These are phyloP conservation scores for Blastobotrys peoriensis DNA, from an alignment of 805 yeast genomes.

Conservation along the genomic window DNA sequence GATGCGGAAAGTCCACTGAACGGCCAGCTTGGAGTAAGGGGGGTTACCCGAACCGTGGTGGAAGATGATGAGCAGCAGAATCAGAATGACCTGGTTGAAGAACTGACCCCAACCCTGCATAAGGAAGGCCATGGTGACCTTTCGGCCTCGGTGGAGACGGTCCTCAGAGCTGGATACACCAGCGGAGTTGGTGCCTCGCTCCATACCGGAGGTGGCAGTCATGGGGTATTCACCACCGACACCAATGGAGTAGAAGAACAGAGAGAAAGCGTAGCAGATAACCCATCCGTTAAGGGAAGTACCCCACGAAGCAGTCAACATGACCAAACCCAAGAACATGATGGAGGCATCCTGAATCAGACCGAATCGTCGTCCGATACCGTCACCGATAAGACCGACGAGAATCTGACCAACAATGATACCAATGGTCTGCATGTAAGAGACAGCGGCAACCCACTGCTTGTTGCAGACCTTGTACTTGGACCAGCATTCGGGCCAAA, in stretches of 20 bases:
- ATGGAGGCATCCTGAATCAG: slow-evolving; percentile 53
- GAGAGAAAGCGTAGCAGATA: slow-evolving; percentile 39
- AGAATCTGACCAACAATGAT: slow-evolving; percentile 56
- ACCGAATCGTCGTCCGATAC: slow-evolving; percentile 56
- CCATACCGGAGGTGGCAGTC: slow-evolving; percentile 56
- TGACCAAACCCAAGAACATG: slow-evolving; percentile 49
- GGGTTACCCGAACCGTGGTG: slow-evolving; percentile 94
- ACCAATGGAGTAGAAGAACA: slow-evolving; percentile 46
- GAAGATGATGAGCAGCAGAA: slow-evolving; percentile 66
- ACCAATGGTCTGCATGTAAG: slow-evolving; percentile 36
- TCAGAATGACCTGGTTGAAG: slow-evolving; percentile 90
- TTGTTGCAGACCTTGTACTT: slow-evolving; percentile 26
- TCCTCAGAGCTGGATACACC: slow-evolving; percentile 27
- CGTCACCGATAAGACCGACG: slow-evolving; percentile 53
- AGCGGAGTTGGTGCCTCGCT: slow-evolving; percentile 41
- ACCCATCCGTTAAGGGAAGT: slow-evolving; percentile 50
- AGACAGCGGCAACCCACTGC: slow-evolving; percentile 32
- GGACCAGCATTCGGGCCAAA: slow-evolving; percentile 35
- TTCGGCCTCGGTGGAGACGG: slow-evolving; percentile 36
- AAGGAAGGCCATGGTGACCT: slow-evolving; percentile 51
- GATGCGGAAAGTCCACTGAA: slow-evolving; percentile 36
- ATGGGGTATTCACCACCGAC: slow-evolving; percentile 68
- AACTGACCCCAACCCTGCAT: slow-evolving; percentile 97
- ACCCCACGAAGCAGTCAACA: slow-evolving; percentile 60
- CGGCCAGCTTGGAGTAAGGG: slow-evolving; percentile 41